Percentiles rank a stretch among this genome's conserved stretches.
Conservation (phyloP, 2,329 filamentous ascomycete species). For the Talaromyces sp. region DNA sequence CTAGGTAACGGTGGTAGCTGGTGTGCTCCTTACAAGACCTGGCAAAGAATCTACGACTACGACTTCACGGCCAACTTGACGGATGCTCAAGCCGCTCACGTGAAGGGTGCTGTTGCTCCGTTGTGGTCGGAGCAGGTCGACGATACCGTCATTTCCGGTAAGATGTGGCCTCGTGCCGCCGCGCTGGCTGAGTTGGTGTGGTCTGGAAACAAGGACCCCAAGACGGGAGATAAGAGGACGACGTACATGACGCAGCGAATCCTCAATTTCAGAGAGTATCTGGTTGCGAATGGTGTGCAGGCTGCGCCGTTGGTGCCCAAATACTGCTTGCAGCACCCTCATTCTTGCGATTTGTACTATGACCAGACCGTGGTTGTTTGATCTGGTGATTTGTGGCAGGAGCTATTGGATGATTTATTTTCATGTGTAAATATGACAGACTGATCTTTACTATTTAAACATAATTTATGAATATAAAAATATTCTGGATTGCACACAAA, state of each 20-base stretch:
- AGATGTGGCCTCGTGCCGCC: constrained; percentile 56
- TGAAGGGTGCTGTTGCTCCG: constrained; percentile 52
- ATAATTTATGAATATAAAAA: background rate
- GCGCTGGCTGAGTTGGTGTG: constrained; percentile 55
- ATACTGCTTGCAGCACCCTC: constrained; percentile 57
- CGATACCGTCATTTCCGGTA: constrained; percentile 48
- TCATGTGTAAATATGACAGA: constrained; percentile 6
- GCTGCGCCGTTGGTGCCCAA: constrained; percentile 54
- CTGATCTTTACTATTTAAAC: background rate
- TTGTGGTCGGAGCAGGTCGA: constrained; percentile 56
- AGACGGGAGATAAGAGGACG: constrained; percentile 49
- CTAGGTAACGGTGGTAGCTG: constrained; percentile 53
- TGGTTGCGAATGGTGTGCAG: constrained; percentile 52
- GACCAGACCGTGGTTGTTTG: constrained; percentile 39
- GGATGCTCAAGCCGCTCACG: constrained; percentile 44
- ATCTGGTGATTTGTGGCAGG: background rate
- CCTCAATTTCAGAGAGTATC: constrained; percentile 58
- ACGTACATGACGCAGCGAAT: constrained; percentile 54
- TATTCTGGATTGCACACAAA: background rate
- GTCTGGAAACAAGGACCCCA: constrained; percentile 51
- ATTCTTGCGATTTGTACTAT: constrained; percentile 54
- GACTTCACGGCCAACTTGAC: constrained; percentile 53
- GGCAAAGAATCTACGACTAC: constrained; percentile 59
- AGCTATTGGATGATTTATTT: background rate
- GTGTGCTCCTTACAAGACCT: constrained; percentile 58